These are phyloP conservation scores for Pseudoneurospora amorphoporcata DNA, from an alignment of 495 filamentous ascomycete species.

Conservation along the genomic window DNA sequence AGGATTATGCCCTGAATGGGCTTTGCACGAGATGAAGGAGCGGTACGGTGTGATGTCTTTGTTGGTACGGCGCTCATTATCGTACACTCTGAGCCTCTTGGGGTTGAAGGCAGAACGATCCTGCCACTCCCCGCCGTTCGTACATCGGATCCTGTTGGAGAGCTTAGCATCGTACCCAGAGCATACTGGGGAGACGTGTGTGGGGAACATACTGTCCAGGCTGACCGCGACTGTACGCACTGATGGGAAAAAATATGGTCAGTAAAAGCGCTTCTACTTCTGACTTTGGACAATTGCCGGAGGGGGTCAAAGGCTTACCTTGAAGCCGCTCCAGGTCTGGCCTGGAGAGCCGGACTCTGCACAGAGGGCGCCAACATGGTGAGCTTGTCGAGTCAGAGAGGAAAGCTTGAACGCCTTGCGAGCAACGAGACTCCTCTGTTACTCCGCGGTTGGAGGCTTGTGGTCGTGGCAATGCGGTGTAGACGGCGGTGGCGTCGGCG, in stretches of 20 bases:
- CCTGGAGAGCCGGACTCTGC: not conserved
- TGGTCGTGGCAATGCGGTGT: not conserved
- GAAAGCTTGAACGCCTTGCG: not conserved
- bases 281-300: not conserved
- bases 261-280: not conserved
- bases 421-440: not conserved
- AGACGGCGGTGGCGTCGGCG: not conserved
- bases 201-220: not conserved
- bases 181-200: not conserved
- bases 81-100: slow-evolving; percentile 31
- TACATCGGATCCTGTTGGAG: slow-evolving; percentile 37
- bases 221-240: not conserved
- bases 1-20: slow-evolving; percentile 5
- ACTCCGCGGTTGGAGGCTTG: not conserved
- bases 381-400: not conserved
- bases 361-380: not conserved
- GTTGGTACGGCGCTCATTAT: not conserved
- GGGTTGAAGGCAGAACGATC: slow-evolving; percentile 33
- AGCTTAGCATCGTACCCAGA: not conserved
- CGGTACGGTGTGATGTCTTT: slow-evolving; percentile 11
- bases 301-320: not conserved
- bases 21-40: slow-evolving; percentile 18
- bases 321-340: not conserved
- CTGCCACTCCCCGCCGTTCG: slow-evolving; percentile 34
- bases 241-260: not conserved